phyloP scores from a whole-genome alignment of 2,329 filamentous ascomycete genomes.

The Dactylellina cionopaga region DNA sequence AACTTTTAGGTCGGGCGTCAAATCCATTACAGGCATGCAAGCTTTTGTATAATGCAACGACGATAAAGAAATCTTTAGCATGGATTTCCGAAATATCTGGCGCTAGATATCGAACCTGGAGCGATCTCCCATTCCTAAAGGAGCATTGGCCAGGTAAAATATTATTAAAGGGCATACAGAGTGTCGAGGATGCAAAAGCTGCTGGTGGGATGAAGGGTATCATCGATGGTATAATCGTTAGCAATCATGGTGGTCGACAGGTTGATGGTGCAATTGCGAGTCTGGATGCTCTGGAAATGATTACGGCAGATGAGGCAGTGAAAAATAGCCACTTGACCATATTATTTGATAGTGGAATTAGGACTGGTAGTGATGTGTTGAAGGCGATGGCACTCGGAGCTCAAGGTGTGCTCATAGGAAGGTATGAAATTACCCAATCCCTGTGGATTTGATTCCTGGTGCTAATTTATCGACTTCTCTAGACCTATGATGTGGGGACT shows the following conservation, averaged over 20 bases:
- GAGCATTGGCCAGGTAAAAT: conserved; percentile 48
- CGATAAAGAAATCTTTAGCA: conserved; percentile 64
- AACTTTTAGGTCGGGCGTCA: conserved; percentile 27
- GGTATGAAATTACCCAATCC: conserved; percentile 10
- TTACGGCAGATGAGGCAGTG: conserved; percentile 60
- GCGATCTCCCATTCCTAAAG: conserved; percentile 61
- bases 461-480: background rate
- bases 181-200: conserved; percentile 60
- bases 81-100: conserved; percentile 69
- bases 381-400: conserved; percentile 62
- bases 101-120: conserved; percentile 69
- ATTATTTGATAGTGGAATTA: conserved; percentile 61
- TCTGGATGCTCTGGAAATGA: conserved; percentile 60
- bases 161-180: conserved; percentile 59
- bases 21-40: conserved; percentile 48
- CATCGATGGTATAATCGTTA: conserved; percentile 61
- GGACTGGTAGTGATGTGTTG: conserved; percentile 61
- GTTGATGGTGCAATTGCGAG: conserved; percentile 59
- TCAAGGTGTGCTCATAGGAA: conserved; percentile 63
- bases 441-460: background rate
- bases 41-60: conserved; percentile 51
- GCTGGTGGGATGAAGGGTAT: conserved; percentile 45
- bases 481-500: conserved; percentile 52
- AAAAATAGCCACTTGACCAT: conserved; percentile 59
- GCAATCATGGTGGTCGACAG: conserved; percentile 63